These are phyloP conservation scores for Trichosporon faecale DNA, from an alignment of 1,284 basidiomycete genomes.

Conservation along the genomic window DNA sequence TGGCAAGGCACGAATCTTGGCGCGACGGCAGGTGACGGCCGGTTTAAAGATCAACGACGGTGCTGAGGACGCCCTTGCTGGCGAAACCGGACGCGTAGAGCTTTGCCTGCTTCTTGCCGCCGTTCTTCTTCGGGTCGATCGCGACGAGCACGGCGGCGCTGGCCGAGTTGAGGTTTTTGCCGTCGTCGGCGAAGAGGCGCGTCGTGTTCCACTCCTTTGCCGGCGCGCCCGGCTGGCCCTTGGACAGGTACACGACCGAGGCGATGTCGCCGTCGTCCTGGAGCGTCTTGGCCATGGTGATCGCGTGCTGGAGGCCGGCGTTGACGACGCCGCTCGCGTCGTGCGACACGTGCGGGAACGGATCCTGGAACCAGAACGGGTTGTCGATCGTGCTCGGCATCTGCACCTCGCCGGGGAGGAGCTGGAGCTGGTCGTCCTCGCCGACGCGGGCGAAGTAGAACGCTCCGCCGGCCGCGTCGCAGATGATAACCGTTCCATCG, in stretches of 20 bases:
- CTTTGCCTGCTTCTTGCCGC: slow-evolving; percentile 34
- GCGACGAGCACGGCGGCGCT: slow-evolving; percentile 27
- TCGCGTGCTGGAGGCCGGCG: slow-evolving; percentile 28
- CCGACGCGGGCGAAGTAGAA: slow-evolving; percentile 15
- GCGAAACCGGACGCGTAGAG: slow-evolving; percentile 31
- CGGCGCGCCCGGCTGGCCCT: slow-evolving; percentile 7
- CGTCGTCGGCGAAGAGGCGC: slow-evolving; percentile 30
- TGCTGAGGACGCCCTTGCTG: slow-evolving; percentile 22
- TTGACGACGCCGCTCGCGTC: slow-evolving; percentile 30
- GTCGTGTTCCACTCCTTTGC: slow-evolving; percentile 19
- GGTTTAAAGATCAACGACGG: slow-evolving; percentile 30
- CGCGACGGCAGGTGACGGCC: too few species aligned
- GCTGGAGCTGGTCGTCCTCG: slow-evolving; percentile 9
- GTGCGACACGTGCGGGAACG: slow-evolving; percentile 22
- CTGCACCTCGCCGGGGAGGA: slow-evolving; percentile 16
- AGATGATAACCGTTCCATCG: slow-evolving; percentile 26
- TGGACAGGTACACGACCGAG: slow-evolving; percentile 22
- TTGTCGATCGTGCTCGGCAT: slow-evolving; percentile 33
- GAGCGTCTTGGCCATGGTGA: slow-evolving; percentile 15
- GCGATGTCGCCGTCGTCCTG: slow-evolving; percentile 11
- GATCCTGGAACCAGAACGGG: slow-evolving; percentile 35
- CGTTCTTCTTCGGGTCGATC: slow-evolving; percentile 24
- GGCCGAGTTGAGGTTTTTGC: slow-evolving; percentile 24
- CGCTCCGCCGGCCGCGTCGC: slow-evolving; percentile 33
- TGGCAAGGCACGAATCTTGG: neutral